Evolutionary conservation across 2,329 filamentous ascomycete genomes (phyloP), one percentile per base, ranked within the genome.

Genomic region (Salinomyces thailandicus): DNA sequence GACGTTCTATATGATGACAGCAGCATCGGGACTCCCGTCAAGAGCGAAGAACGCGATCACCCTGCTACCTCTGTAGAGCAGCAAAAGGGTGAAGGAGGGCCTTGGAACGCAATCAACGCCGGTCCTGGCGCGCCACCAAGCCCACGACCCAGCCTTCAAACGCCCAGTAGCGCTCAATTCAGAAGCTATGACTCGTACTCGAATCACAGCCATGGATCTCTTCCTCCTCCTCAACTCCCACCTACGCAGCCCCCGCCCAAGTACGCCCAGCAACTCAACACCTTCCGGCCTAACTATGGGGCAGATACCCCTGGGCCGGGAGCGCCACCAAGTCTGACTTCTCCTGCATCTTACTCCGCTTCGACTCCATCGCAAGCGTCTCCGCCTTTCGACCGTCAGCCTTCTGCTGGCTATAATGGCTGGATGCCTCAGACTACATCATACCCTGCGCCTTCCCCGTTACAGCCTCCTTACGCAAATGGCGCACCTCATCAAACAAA

Each of bases 81-180:
- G n/a, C 31, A 35, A 9, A 45, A 35, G 35, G 28, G 42, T 6
- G 52, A 55, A 26, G 51, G 54, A 29, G 58, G 60, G 19, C 48
- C 56, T 3, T 63, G 60, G 60, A 62, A 59, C 33, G 59, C 60
- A 9, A 62, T 63, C 47, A 62, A 62, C 29, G 35, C 51, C 39
- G 42, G 31, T 28, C 47, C 42, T 13, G 53, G 53, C 9, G 50
- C 54, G 19, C 34, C 43, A n/a, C 39, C 46, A 6, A 49, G 39
- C 34, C 48, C 45, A 18, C 48, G 42, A 17, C 42, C 41, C 11
- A 48, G 38, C 43, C 46, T 45, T 11, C 42, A 51, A 4, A 47
- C 46, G 14, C 43, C 45, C 3, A 46, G 35, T 16, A 54, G 44
- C 28, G 49, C 44, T 14, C 43, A 43, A 6, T 55, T 54, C 41